Evolutionary conservation across 2,329 filamentous ascomycete species (phyloP), one percentile per base, ranked within the genome.

Genomic region (Penicillium rolfsii): DNA sequence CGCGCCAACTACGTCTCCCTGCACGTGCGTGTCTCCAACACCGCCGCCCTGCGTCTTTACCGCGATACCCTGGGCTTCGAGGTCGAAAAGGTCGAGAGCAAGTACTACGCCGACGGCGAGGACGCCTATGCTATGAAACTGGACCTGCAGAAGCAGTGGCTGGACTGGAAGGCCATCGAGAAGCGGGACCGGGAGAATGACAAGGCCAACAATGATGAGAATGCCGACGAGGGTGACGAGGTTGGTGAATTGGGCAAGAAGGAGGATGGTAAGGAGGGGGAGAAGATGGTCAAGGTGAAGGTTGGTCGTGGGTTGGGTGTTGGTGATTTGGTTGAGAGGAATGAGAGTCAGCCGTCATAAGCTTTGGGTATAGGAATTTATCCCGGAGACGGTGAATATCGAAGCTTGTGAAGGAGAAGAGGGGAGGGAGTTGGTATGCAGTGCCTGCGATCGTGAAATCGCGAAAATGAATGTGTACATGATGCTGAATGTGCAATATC

Each of bases 71-170:
- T 97, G 0, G 89, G 91, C 57, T 98, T 97, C 83, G 86, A 88
- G 74, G 90, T 91, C 68, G 91, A 95, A 67, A 95, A 93, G 52
- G 68, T 79, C 38, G 77, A 79, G 65, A 70, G 72, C 64, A 79
- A 77, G 65, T 79, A 79, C 71, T 99, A 99, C 76, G 95, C 95
- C 60, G 95, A 99, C 77, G 94, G 94, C 62, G 95, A 99, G 81
- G 92, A 99, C 81, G 95, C 95, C 40, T 97, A 88, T 75, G 91
- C 88, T 74, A 99, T 99, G 95, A 89, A 88, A 64, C 90, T 97
- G 76, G 90, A 98, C 72, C 84, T 99, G 74, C 81, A 64, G 71
- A 67, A 52, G 66, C 78, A 73, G 76, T 82, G 73, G 78, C 73
- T 76, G 38, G 79, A 82, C 55, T 77, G 67, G 81, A 79, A 81